Evolutionary conservation across 1,139 yeast genomes (phyloP).

Genomic region (Blastobotrys persicus): DNA sequence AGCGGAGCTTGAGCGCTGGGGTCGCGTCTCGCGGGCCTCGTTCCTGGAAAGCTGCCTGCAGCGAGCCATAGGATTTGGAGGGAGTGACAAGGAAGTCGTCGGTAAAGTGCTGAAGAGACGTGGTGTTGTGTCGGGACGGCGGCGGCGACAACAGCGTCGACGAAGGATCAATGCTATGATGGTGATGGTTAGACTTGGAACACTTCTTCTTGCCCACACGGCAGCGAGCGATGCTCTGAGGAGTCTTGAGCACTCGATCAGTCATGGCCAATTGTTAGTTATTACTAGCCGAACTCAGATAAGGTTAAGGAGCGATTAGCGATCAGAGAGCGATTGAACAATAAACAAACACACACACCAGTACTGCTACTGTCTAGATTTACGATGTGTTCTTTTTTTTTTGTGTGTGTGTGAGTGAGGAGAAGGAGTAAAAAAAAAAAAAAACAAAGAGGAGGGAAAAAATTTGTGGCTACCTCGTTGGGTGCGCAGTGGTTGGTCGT

Average conservation of each 20-base stretch:
- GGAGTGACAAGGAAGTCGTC: slow-evolving; percentile 7
- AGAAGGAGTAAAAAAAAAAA: too few species aligned
- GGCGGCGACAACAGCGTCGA: slow-evolving; percentile 7
- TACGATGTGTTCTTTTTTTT: too few species aligned
- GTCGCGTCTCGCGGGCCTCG: slow-evolving; percentile 2
- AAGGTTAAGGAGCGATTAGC: too few species aligned
- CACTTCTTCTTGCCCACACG: slow-evolving; percentile 6
- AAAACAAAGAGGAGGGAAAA: background rate
- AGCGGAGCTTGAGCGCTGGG: slow-evolving; percentile 4
- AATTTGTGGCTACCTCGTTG: background rate
- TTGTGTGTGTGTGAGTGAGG: too few species aligned
- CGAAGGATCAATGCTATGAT: slow-evolving; percentile 7
- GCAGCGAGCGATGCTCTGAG: slow-evolving; percentile 2
- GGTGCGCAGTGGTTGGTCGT: background rate
- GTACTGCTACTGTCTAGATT: too few species aligned
- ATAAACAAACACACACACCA: too few species aligned
- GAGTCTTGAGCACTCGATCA: slow-evolving; percentile 4
- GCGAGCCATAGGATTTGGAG: slow-evolving; percentile 3
- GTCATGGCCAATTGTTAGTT: background rate
- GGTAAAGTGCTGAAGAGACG: background rate
- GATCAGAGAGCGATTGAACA: too few species aligned
- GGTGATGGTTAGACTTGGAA: background rate
- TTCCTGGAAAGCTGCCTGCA: slow-evolving; percentile 3
- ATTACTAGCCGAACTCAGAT: background rate
- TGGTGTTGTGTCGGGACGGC: background rate